Evolutionary conservation across 176 grass and related monocot genomes (phyloP), one percentile per base, ranked within the genome.

Genomic region (Pontederia crassipes): DNA sequence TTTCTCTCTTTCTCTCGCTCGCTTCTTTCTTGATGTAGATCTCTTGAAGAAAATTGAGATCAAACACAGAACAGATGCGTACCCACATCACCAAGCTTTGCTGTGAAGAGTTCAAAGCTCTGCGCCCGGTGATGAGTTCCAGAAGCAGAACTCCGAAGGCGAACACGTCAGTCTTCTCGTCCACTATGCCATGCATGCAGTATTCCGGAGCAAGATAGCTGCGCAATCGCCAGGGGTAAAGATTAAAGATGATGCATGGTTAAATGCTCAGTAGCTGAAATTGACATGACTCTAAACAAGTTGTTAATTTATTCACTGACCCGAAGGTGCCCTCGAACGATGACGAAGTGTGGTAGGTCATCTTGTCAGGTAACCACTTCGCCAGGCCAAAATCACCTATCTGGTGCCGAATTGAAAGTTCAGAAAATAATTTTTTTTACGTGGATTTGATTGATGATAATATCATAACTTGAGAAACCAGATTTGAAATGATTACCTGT

Each of bases 331-430:
- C 86, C 71, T 90, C 86, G 66, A 90, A 89, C 32, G 28, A 64
- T 13, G 81, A 75, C 48, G 82, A 72, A 69, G 85, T 80, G 26
- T 85, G 79, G 28, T 96, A 81, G 52, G 81, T 85, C 62, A 87
- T 13, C 61, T 74, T 77, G 12, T 72, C 78, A 14, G 92, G 92
- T 49, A 96, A 67, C 87, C 92, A 88, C 59, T 79, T 75, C 0
- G 92, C 92, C 13, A 96, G 76, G 11, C 92, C 92, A 45, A 97
- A 97, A 67, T 97, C 92, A 54, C 86, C 85, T 60, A 90, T 96
- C 90, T 89, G 72, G 60, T 2, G 35, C 46, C 16, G 18, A 35
- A 11, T 16, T 45, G 26, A 24, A 63, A 29, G 59, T 26, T 12
- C 1, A 63, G 29, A 4, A 63, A 12, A 63, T 24, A 16, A n/a